A percentile compares a stretch with the other conserved stretches of the same genome.
Conservation (phyloP, 169 alveolate species). For the Plasmodium gonderi region DNA sequence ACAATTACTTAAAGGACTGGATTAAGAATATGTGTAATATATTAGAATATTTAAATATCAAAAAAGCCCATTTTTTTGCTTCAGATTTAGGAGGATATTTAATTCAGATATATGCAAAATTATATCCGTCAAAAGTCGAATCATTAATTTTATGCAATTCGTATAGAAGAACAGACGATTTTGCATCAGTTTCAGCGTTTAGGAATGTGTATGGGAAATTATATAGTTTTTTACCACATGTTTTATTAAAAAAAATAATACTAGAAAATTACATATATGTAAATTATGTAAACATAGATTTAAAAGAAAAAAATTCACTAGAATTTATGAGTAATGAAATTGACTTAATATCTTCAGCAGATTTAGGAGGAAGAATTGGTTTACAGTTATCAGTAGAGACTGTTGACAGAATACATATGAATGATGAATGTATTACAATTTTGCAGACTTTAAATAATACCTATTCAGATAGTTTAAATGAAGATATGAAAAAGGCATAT, state of each 20-base stretch:
- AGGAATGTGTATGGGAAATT: slow-evolving; percentile 80
- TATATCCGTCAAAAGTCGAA: slow-evolving; percentile 78
- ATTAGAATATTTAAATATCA: slow-evolving; percentile 80
- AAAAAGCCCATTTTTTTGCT: slow-evolving; percentile 83
- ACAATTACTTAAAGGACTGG: slow-evolving; percentile 82
- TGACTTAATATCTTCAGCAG: slow-evolving; percentile 80
- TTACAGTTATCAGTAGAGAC: slow-evolving; percentile 79
- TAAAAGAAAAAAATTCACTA: slow-evolving; percentile 79
- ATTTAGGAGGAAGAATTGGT: slow-evolving; percentile 83
- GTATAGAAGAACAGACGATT: slow-evolving; percentile 83
- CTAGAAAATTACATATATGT: slow-evolving; percentile 80
- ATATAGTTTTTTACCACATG: slow-evolving; percentile 81
- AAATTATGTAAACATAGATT: slow-evolving; percentile 51
- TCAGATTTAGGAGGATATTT: slow-evolving; percentile 84
- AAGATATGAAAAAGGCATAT: slow-evolving; percentile 76
- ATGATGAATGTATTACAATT: slow-evolving; percentile 68
- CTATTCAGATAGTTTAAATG: slow-evolving; percentile 52
- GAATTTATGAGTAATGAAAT: slow-evolving; percentile 86
- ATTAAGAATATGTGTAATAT: slow-evolving; percentile 80
- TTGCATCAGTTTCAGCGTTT: slow-evolving; percentile 79
- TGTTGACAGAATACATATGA: slow-evolving; percentile 50
- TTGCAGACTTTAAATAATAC: slow-evolving; percentile 81
- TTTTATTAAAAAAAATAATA: slow-evolving; percentile 76
- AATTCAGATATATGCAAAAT: slow-evolving; percentile 82
- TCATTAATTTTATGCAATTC: slow-evolving; percentile 81